phyloP scores from a whole-genome alignment of 192 early-diverging fungal genomes.

The Podila minutissima region DNA sequence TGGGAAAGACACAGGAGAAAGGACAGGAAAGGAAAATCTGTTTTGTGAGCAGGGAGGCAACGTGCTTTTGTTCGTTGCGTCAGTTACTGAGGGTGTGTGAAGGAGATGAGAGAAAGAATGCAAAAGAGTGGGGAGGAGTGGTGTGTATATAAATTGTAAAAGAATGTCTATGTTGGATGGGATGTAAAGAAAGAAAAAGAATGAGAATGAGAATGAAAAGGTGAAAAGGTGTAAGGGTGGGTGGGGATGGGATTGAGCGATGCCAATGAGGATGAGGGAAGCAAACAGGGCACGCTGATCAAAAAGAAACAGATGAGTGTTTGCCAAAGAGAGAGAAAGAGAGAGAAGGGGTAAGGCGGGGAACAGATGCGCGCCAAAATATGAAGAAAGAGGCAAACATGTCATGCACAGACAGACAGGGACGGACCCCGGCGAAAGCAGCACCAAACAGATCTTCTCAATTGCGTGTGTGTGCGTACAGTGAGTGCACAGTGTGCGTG shows the following conservation, averaged over 20 bases:
- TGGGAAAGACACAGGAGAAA: background rate
- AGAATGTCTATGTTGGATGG: background rate
- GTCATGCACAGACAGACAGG: too few species aligned
- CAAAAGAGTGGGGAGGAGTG: constrained; percentile 1
- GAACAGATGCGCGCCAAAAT: background rate
- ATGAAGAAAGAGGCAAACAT: background rate
- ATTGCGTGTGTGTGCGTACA: too few species aligned
- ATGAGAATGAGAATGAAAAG: background rate
- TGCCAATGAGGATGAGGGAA: too few species aligned
- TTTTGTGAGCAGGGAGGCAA: too few species aligned
- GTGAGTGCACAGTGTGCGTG: too few species aligned
- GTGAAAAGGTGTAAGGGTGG: background rate
- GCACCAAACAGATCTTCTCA: too few species aligned
- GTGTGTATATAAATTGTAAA: background rate
- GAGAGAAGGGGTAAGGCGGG: background rate
- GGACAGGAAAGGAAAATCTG: background rate
- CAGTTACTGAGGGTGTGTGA: too few species aligned
- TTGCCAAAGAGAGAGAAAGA: background rate
- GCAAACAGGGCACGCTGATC: background rate
- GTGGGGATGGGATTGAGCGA: background rate
- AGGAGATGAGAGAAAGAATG: too few species aligned
- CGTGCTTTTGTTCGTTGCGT: too few species aligned
- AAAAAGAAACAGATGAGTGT: background rate
- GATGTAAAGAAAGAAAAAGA: background rate
- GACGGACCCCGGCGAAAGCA: too few species aligned